Conservation (phyloP, 1,284 basidiomycete genomes). For the Sporisorium graminicola region DNA sequence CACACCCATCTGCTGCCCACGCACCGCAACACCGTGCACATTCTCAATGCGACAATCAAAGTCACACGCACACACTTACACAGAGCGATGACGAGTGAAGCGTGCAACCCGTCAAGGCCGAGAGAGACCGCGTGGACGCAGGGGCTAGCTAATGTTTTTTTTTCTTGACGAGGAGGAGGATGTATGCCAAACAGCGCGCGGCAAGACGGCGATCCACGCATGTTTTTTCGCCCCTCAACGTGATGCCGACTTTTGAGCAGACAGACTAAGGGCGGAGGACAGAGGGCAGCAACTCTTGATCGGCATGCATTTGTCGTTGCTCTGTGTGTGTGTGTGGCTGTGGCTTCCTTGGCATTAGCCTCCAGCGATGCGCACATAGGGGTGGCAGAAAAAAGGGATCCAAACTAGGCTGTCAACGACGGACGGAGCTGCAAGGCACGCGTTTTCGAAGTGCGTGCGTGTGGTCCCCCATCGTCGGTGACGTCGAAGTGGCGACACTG, state of each 20-base stretch:
- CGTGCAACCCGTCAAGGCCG: too few relatives aligned
- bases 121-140: too few relatives aligned
- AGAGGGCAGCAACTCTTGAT: background rate
- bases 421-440: constrained; percentile 37
- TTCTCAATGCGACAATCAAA: background rate
- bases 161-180: too few relatives aligned
- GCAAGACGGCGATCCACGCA: background rate
- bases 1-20: background rate
- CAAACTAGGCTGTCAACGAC: too few relatives aligned
- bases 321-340: background rate
- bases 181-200: too few relatives aligned
- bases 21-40: background rate
- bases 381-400: too few relatives aligned
- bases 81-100: too few relatives aligned
- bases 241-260: background rate
- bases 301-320: constrained; percentile 1
- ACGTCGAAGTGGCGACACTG: background rate
- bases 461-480: background rate
- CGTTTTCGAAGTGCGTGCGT: constrained; percentile 8
- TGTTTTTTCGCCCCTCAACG: too few relatives aligned
- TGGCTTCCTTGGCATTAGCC: background rate
- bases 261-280: background rate
- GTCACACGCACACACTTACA: too few relatives aligned
- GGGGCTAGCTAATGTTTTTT: too few relatives aligned
- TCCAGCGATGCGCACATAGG: too few relatives aligned